Evolutionary conservation across 352 stramenopile genomes (phyloP).

Genomic region (Globisporangium radiosum): DNA sequence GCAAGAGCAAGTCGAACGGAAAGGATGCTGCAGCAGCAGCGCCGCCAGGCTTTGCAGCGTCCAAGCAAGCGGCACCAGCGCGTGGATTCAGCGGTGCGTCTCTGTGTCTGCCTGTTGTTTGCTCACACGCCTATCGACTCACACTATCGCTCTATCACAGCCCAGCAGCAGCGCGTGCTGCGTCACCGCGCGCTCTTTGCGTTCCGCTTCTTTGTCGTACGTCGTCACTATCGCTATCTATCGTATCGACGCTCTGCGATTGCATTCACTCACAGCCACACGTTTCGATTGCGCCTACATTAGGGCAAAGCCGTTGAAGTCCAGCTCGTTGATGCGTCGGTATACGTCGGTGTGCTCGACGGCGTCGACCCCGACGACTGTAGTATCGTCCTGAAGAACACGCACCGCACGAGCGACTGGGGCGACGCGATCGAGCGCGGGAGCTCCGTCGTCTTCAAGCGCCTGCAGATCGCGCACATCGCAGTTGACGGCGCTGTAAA

Average conservation of each 20-base stretch:
- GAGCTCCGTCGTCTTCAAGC: constrained; percentile 73
- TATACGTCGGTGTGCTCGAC: constrained; percentile 72
- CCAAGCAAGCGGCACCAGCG: constrained; percentile 6
- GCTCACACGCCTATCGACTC: neutral
- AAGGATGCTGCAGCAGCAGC: constrained; percentile 5
- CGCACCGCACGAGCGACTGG: constrained; percentile 34
- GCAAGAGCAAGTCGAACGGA: constrained; percentile 12
- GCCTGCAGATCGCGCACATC: constrained; percentile 57
- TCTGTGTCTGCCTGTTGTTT: neutral
- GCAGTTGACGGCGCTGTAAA: constrained; percentile 49
- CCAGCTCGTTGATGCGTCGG: constrained; percentile 44
- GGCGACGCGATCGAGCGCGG: constrained; percentile 57
- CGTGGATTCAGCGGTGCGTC: constrained; percentile 12
- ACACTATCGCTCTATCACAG: constrained; percentile 11
- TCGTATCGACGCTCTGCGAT: neutral
- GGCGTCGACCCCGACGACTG: constrained; percentile 83
- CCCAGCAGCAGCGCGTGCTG: constrained; percentile 55
- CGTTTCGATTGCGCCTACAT: neutral
- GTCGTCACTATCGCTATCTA: neutral
- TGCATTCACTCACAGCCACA: too few species aligned
- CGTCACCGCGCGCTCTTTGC: constrained; percentile 76
- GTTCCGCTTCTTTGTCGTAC: constrained; percentile 69
- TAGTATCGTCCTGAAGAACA: constrained; percentile 75
- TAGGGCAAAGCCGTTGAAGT: constrained; percentile 68
- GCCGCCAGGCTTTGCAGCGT: constrained; percentile 2